Evolutionary conservation across 257 asterid species (phyloP).

Genomic region (Buddleja alternifolia): DNA sequence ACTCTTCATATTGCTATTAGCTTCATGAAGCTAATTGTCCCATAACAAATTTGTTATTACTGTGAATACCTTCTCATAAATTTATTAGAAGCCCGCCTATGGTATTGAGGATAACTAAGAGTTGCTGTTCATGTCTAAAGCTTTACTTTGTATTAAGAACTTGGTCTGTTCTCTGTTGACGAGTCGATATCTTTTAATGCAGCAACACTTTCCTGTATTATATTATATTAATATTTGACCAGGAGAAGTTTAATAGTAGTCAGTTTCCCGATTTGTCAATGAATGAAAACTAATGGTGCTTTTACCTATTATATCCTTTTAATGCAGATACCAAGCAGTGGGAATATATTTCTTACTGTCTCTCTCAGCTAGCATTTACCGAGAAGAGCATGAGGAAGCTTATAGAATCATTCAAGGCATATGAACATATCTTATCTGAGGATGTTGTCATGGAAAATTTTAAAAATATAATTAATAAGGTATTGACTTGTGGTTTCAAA

Average conservation of each 20-base stretch:
- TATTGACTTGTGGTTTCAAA: slow-evolving; percentile 26
- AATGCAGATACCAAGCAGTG: slow-evolving; percentile 77
- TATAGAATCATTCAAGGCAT: slow-evolving; percentile 79
- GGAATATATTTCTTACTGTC: slow-evolving; percentile 94
- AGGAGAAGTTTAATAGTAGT: neutral
- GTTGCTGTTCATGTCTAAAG: neutral
- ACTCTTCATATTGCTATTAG: slow-evolving; percentile 5
- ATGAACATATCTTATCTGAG: slow-evolving; percentile 79
- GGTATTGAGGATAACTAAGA: neutral
- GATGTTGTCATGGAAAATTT: slow-evolving; percentile 87
- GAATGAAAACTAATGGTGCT: slow-evolving; percentile 13
- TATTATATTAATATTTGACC: neutral
- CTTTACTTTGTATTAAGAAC: slow-evolving; percentile 2
- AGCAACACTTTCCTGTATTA: slow-evolving; percentile 1
- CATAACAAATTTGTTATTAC: neutral
- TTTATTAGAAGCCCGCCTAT: neutral
- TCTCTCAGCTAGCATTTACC: slow-evolving; percentile 86
- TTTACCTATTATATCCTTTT: slow-evolving; percentile 26
- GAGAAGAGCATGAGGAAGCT: slow-evolving; percentile 92
- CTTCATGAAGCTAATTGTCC: neutral
- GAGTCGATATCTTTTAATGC: neutral
- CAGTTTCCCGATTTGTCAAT: slow-evolving; percentile 4
- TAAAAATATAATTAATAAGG: slow-evolving; percentile 80
- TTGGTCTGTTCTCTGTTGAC: neutral
- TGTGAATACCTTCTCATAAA: neutral